These are phyloP conservation scores for Graphilbum fragrans DNA, from an alignment of 2,329 filamentous ascomycete species.

Conservation along the genomic window DNA sequence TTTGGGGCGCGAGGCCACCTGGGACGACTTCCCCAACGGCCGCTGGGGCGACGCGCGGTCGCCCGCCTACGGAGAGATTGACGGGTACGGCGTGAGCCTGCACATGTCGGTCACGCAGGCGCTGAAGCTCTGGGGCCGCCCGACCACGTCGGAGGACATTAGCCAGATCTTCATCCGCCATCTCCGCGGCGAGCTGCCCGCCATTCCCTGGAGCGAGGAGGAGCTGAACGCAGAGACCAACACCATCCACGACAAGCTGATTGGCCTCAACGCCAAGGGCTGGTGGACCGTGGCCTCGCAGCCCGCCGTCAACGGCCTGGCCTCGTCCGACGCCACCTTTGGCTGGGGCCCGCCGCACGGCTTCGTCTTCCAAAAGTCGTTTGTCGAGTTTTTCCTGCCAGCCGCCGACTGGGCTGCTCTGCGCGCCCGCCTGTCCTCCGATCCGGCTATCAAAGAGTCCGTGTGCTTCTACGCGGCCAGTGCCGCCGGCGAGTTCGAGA, in stretches of 20 bases:
- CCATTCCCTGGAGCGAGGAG: constrained; percentile 91
- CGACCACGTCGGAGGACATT: constrained; percentile 58
- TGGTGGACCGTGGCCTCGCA: constrained; percentile 98
- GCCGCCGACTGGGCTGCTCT: constrained; percentile 58
- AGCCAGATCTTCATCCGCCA: constrained; percentile 70
- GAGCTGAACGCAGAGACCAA: constrained; percentile 73
- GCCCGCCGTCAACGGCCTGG: constrained; percentile 79
- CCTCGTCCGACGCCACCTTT: constrained; percentile 65
- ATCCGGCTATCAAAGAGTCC: constrained; percentile 45
- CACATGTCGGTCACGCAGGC: constrained; percentile 83
- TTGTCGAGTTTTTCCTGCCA: constrained; percentile 91
- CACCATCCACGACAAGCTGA: constrained; percentile 64
- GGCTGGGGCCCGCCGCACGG: constrained; percentile 90
- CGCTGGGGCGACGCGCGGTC: constrained; percentile 97
- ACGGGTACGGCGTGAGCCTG: constrained; percentile 88
- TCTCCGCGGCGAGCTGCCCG: constrained; percentile 64
- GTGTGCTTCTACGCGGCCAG: constrained; percentile 87
- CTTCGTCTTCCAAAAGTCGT: constrained; percentile 96
- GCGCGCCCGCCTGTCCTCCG: constrained; percentile 43
- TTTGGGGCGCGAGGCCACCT: constrained; percentile 86
- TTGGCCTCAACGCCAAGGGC: constrained; percentile 64
- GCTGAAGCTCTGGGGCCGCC: constrained; percentile 73
- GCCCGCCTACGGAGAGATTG: constrained; percentile 89
- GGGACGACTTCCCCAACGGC: constrained; percentile 97
- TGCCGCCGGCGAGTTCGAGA: constrained; percentile 62